Percentiles rank a stretch among this genome's conserved stretches.
These are phyloP conservation scores for Typha latifolia DNA, from an alignment of 176 grass and related monocot species.

Conservation along the genomic window DNA sequence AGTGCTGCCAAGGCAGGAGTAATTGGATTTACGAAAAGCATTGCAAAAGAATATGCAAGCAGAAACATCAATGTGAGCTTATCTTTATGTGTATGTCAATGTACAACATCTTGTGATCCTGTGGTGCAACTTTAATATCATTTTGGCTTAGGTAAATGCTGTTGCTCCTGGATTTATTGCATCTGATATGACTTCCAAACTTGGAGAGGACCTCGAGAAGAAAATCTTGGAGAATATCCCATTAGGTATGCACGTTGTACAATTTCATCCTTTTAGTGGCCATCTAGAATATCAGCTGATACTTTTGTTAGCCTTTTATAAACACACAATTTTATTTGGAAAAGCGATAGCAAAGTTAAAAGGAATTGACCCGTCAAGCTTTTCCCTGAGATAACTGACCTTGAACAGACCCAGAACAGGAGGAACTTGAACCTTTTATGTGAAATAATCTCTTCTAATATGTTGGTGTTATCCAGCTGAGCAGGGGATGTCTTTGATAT, in stretches of 20 bases:
- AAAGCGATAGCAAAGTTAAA: no score
- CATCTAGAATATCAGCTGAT: neutral
- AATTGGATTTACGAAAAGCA: constrained; percentile 94
- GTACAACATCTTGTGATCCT: neutral
- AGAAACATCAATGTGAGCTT: constrained; percentile 78
- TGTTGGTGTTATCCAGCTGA: no score
- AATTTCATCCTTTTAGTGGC: neutral
- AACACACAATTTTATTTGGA: neutral
- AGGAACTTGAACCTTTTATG: no score
- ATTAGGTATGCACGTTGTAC: constrained; percentile 41
- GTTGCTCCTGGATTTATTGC: constrained; percentile 91
- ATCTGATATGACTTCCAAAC: constrained; percentile 88
- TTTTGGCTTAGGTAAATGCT: constrained; percentile 66
- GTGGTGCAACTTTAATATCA: neutral
- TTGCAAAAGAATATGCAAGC: constrained; percentile 96
- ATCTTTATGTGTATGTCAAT: neutral
- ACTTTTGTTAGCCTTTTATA: neutral
- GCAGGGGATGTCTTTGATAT: no score
- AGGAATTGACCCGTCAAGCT: no score
- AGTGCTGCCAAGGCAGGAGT: constrained; percentile 94
- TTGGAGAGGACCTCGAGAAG: constrained; percentile 81
- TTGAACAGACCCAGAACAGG: no score
- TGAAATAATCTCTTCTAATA: no score
- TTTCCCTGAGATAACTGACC: no score
- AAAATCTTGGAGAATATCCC: constrained; percentile 79